A percentile compares a stretch with the other conserved stretches of the same genome.
Conservation (phyloP, 2,329 filamentous ascomycete genomes). For the Celoporthe dispersa region DNA sequence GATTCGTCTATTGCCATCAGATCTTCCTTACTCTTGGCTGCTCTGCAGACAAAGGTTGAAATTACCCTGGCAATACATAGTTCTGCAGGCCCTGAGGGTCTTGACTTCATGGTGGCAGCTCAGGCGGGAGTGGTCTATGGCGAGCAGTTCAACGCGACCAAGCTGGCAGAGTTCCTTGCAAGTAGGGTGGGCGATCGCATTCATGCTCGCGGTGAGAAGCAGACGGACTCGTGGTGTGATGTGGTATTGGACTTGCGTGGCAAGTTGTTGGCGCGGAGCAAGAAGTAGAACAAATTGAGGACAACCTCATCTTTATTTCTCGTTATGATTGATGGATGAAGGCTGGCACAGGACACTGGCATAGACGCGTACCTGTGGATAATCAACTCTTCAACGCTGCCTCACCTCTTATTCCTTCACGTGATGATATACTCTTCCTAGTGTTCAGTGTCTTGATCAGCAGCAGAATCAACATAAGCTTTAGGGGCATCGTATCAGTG, state of each 20-base stretch:
- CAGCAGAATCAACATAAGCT: neutral
- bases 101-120: slow-evolving; percentile 59
- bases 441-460: neutral
- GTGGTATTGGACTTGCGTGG: slow-evolving; percentile 59
- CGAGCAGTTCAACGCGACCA: slow-evolving; percentile 75
- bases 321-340: neutral
- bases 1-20: slow-evolving; percentile 69
- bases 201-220: slow-evolving; percentile 40
- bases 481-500: neutral
- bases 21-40: slow-evolving; percentile 64
- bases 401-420: neutral
- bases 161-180: slow-evolving; percentile 73
- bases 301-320: neutral
- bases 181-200: slow-evolving; percentile 53
- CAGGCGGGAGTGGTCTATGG: slow-evolving; percentile 73
- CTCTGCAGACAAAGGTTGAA: slow-evolving; percentile 71
- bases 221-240: slow-evolving; percentile 54
- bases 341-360: neutral
- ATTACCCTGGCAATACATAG: slow-evolving; percentile 61
- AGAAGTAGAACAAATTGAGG: slow-evolving; percentile 42
- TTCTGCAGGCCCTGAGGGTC: slow-evolving; percentile 48
- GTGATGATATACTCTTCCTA: neutral
- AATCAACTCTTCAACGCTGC: neutral
- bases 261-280: slow-evolving; percentile 59
- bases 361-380: neutral